Evolutionary conservation across 2,329 filamentous ascomycete species (phyloP).

Genomic region (Stachybotrys echinatus): DNA sequence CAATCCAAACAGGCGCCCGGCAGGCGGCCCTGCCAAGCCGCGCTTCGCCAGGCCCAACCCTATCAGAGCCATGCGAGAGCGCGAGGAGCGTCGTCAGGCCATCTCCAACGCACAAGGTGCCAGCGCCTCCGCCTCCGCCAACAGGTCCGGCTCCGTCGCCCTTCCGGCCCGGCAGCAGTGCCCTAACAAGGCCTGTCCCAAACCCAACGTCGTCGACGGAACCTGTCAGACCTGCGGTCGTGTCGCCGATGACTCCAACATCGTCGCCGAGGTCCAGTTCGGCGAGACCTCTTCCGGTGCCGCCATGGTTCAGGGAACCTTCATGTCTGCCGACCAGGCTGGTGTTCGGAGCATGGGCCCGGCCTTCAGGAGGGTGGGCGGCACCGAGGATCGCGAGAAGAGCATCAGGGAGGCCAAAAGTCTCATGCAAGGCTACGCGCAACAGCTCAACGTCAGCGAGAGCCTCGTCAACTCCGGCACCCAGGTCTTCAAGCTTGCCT

Average conservation of each 20-base stretch:
- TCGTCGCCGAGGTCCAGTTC: constrained; percentile 88
- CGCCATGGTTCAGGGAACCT: constrained; percentile 86
- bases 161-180: constrained; percentile 38
- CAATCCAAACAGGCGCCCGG: constrained; percentile 31
- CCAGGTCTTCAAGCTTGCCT: constrained; percentile 71
- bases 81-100: constrained; percentile 38
- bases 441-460: constrained; percentile 55
- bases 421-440: constrained; percentile 58
- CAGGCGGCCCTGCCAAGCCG: constrained; percentile 25
- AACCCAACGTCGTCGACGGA: constrained; percentile 57
- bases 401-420: constrained; percentile 53
- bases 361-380: constrained; percentile 55
- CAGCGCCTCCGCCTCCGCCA: constrained; percentile 19
- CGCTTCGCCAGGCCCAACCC: constrained; percentile 40
- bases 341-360: constrained; percentile 65
- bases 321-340: constrained; percentile 79
- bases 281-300: constrained; percentile 82
- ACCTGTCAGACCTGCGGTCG: constrained; percentile 82
- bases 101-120: constrained; percentile 19
- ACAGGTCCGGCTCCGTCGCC: constrained; percentile 24
- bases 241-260: constrained; percentile 79
- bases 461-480: constrained; percentile 60
- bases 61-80: constrained; percentile 47
- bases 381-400: constrained; percentile 53
- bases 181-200: constrained; percentile 56